phyloP scores from a whole-genome alignment of 2,329 filamentous ascomycete genomes.

The Colletotrichum sp. region DNA sequence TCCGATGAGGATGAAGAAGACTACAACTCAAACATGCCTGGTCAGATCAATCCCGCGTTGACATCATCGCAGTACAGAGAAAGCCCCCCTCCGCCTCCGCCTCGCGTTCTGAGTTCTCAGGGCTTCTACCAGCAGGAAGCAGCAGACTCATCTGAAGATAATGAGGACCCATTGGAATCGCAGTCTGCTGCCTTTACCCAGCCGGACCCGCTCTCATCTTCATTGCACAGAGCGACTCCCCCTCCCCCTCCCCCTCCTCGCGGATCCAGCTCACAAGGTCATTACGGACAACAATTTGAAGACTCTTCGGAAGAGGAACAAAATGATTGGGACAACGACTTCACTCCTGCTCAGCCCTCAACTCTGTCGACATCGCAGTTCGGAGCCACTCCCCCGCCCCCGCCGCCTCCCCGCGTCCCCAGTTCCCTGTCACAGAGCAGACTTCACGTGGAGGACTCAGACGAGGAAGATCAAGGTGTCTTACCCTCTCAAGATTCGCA shows the following conservation, averaged over 20 bases:
- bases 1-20: neutral
- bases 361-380: neutral
- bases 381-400: neutral
- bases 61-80: constrained; percentile 3
- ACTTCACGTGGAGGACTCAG: neutral
- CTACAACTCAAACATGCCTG: neutral
- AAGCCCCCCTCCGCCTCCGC: neutral
- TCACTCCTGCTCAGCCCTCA: neutral
- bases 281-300: neutral
- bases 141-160: neutral
- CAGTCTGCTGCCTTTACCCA: neutral
- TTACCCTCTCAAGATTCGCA: neutral
- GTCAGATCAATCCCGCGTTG: neutral
- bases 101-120: neutral
- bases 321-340: neutral
- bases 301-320: constrained; percentile 6
- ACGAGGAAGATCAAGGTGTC: constrained; percentile 10
- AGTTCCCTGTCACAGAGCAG: neutral
- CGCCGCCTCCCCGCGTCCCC: neutral
- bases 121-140: neutral
- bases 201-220: neutral
- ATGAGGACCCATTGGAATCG: neutral
- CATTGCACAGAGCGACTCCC: neutral
- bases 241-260: neutral
- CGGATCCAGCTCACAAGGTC: neutral